phyloP scores from a whole-genome alignment of 108 stramenopile genomes.

The Skeletonema tropicum region DNA sequence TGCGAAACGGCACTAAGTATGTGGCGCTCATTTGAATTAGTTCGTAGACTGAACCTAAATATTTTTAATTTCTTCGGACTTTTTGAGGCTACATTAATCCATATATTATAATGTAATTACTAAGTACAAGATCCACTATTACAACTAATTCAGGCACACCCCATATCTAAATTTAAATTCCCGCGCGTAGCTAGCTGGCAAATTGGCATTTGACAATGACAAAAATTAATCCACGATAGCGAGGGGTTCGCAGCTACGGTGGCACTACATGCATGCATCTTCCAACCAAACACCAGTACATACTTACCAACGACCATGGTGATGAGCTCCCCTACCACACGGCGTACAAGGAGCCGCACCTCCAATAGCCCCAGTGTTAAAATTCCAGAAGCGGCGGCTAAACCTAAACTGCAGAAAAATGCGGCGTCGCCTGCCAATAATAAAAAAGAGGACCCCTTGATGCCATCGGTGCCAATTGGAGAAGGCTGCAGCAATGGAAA shows the following conservation, averaged over 20 bases:
- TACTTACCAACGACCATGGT: neutral
- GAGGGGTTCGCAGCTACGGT: no score
- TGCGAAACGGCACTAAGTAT: no score
- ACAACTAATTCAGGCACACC: no score
- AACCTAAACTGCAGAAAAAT: neutral
- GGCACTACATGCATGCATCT: no score
- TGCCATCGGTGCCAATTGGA: neutral
- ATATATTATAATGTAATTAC: no score
- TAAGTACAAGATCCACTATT: no score
- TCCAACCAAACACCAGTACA: neutral
- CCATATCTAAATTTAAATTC: no score
- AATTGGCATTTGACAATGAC: neutral
- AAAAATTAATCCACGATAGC: neutral
- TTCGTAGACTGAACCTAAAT: no score
- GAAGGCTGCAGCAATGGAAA: neutral
- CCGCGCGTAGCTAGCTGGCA: no score
- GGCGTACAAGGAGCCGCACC: neutral
- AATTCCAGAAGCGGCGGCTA: neutral
- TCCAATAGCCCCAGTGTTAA: neutral
- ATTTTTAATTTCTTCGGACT: no score
- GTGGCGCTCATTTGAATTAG: no score
- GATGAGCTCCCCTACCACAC: neutral
- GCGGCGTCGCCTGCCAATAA: constrained; percentile 1
- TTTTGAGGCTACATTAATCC: no score
- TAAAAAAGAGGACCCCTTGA: neutral